Conservation (phyloP, 140 eudicot genomes). For the Senecio squalidus region DNA sequence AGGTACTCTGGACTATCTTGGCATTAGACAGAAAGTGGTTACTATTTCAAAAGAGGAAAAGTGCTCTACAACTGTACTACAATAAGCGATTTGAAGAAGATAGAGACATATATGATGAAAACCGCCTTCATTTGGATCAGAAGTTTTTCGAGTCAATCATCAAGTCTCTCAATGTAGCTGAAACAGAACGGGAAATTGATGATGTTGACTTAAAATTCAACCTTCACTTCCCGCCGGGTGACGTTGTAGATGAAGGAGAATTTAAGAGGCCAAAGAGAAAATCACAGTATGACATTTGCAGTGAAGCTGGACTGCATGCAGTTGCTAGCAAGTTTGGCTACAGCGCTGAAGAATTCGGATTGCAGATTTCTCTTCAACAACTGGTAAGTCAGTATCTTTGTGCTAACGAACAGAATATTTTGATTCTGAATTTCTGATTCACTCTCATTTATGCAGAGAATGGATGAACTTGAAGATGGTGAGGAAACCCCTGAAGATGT, state of each 20-base stretch:
- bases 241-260: conserved; percentile 69
- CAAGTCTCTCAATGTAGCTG: conserved; percentile 52
- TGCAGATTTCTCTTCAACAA: conserved; percentile 52
- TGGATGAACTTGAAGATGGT: conserved; percentile 70
- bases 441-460: conserved; percentile 33
- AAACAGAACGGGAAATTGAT: conserved; percentile 74
- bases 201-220: conserved; percentile 75
- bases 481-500: conserved; percentile 67
- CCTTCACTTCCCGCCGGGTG: conserved; percentile 75
- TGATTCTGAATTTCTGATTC: conserved; percentile 12
- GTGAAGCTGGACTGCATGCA: conserved; percentile 66
- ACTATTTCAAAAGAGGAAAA: conserved; percentile 74
- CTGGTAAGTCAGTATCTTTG: conserved; percentile 32
- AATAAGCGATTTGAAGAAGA: conserved; percentile 67
- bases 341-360: conserved; percentile 75
- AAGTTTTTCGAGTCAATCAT: conserved; percentile 58
- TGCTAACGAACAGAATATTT: not conserved
- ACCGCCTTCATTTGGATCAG: conserved; percentile 46
- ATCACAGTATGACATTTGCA: conserved; percentile 51
- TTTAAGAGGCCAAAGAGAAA: conserved; percentile 67
- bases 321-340: conserved; percentile 74
- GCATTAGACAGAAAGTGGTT: conserved; percentile 78
- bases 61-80: conserved; percentile 59
- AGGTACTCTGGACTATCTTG: conserved; percentile 72
- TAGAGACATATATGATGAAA: conserved; percentile 51